Percentiles rank a stretch among this genome's conserved stretches.
Conservation (phyloP, 23 red algal species). For the Agarophyton chilense region DNA sequence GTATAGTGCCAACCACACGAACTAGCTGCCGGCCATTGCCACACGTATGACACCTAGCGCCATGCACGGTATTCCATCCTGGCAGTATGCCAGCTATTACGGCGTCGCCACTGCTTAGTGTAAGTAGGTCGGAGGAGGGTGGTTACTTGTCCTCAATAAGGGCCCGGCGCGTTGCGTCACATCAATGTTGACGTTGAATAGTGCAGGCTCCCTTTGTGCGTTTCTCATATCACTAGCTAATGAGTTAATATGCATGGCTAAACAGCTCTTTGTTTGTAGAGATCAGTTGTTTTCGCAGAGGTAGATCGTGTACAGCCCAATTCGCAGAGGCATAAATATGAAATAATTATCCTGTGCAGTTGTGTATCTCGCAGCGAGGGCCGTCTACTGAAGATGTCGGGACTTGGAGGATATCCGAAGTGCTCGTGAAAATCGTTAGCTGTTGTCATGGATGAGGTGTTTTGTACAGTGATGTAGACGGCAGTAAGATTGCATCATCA, state of each 20-base stretch:
- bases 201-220: not conserved
- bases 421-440: not conserved
- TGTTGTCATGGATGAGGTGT: conserved; percentile 40
- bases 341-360: conserved; percentile 13
- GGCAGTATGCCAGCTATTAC: no score
- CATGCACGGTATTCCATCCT: no score
- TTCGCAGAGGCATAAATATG: not conserved
- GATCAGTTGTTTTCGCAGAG: not conserved
- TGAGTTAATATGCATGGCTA: not conserved
- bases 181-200: no score
- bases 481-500: conserved; percentile 63
- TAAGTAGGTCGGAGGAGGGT: no score
- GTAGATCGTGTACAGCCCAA: not conserved
- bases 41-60: no score
- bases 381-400: conserved; percentile 24
- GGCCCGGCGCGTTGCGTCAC: no score
- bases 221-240: not conserved
- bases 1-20: no score
- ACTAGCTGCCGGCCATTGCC: no score
- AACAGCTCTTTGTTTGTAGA: not conserved
- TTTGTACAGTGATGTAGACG: conserved; percentile 6
- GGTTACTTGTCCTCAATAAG: no score
- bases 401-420: conserved; percentile 9
- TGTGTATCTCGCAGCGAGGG: conserved; percentile 43
- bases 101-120: no score